A percentile compares a stretch with the other conserved stretches of the same genome.
Conservation (phyloP, 495 filamentous ascomycete species). For the Paragyromitra xinjiangensis region DNA sequence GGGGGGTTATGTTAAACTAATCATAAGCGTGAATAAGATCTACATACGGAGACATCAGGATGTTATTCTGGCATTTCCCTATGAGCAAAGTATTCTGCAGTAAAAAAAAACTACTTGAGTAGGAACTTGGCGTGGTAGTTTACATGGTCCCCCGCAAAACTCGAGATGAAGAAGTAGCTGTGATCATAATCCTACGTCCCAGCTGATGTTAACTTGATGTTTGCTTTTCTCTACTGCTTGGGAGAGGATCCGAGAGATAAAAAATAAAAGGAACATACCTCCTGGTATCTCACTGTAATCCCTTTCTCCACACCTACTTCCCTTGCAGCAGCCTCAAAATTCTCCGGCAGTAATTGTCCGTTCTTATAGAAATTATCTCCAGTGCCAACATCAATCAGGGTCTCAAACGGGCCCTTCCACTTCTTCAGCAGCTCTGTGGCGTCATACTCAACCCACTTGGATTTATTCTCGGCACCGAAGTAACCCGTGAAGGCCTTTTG, state of each 20-base stretch:
- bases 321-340: slow-evolving; percentile 80
- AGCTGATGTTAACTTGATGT: slow-evolving; percentile 1
- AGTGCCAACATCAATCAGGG: slow-evolving; percentile 68
- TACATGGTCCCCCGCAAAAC: slow-evolving; percentile 88
- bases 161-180: slow-evolving; percentile 92
- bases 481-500: slow-evolving; percentile 94
- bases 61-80: slow-evolving; percentile 7
- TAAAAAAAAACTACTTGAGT: slow-evolving; percentile 61
- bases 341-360: slow-evolving; percentile 90
- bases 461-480: slow-evolving; percentile 74
- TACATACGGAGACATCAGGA: neutral
- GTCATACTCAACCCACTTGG: slow-evolving; percentile 86
- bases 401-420: slow-evolving; percentile 75
- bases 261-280: slow-evolving; percentile 60
- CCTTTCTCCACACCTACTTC: slow-evolving; percentile 72
- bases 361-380: slow-evolving; percentile 96
- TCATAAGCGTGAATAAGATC: neutral
- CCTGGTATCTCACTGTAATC: slow-evolving; percentile 80
- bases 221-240: neutral
- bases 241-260: neutral
- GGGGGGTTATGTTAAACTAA: too few relatives aligned
- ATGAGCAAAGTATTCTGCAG: neutral
- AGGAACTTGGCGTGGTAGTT: slow-evolving; percentile 89
- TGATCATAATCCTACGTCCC: slow-evolving; percentile 81
- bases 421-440: slow-evolving; percentile 86